Conservation (phyloP, 495 filamentous ascomycete genomes). For the Haplographium delicatum region DNA sequence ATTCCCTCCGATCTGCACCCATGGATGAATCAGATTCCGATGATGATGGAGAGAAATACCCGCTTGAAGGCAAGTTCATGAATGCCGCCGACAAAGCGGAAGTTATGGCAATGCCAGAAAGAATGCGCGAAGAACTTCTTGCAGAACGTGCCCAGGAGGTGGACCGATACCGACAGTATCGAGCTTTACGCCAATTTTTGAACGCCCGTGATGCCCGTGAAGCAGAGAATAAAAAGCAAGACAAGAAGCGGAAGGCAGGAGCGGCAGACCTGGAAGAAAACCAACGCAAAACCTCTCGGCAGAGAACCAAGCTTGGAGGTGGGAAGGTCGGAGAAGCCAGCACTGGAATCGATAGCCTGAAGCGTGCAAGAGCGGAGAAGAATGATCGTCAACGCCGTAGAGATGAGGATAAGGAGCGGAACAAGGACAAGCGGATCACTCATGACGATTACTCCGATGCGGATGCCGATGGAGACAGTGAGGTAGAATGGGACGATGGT, state of each 20-base stretch:
- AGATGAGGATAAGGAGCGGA: conserved; percentile 59
- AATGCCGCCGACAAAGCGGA: conserved; percentile 71
- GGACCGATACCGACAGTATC: conserved; percentile 74
- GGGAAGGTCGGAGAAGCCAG: conserved; percentile 75
- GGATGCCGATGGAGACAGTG: conserved; percentile 73
- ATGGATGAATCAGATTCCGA: conserved; percentile 87
- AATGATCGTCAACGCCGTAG: conserved; percentile 69
- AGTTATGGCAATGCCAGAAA: conserved; percentile 83
- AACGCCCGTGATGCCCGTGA: conserved; percentile 63
- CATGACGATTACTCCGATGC: conserved; percentile 52
- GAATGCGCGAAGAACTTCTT: conserved; percentile 83
- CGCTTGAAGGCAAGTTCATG: conserved; percentile 82
- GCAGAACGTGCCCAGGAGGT: conserved; percentile 81
- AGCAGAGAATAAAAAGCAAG: conserved; percentile 43
- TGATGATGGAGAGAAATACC: conserved; percentile 64
- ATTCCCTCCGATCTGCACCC: conserved; percentile 74
- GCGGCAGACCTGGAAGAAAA: conserved; percentile 64
- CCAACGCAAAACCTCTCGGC: conserved; percentile 73
- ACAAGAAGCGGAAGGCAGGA: conserved; percentile 78
- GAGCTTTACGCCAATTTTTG: conserved; percentile 75
- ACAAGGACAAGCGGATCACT: conserved; percentile 40
- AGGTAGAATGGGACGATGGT: conserved; percentile 64
- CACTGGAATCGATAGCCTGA: conserved; percentile 73
- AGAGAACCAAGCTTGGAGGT: conserved; percentile 71
- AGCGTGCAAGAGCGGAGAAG: conserved; percentile 79